Base-by-base conservation (phyloP, 306 rosid species). In the Vigna unguiculata region DNA sequence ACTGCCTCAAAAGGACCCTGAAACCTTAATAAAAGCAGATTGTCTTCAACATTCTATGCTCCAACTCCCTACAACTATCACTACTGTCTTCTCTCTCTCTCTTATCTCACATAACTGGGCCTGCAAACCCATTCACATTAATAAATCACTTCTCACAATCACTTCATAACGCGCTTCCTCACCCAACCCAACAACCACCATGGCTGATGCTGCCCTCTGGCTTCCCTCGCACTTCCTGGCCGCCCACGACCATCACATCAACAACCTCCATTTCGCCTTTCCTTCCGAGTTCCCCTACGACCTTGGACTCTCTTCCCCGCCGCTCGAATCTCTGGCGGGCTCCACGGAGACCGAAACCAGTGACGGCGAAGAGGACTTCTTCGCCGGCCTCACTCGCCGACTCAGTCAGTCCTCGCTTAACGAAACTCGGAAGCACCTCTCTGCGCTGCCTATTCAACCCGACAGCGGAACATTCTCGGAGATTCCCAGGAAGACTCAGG, bases 241-340 rank as follows among this genome's bases (percentile, higher is more conserved):
- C 69, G 87, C 13, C 78, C 14, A 41, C 14, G 46, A 0, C 46
- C 47, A 43, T 10, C 28, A 53, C 13, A 51, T 17, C 4, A 71
- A 47, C 5, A 20, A 0, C 32, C 6, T 9, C 47, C 15, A 3
- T 1, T 57, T 71, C 21, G 38, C 8, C 22, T 90, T 87, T 80
- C 97, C 94, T 6, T 47, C 88, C 14, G 90, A 93, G 82, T 93
- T 90, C 52, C 96, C 97, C 0, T 90, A 83, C 83, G 92, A 93
- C 85, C 85, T 72, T 15, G 80, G 75, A 6, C 4, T 72, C 1
- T 64, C 84, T 69, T 82, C 91, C 0, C 88, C 97, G 9, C 82
- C 93, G 0, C 84, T 81, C 11, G 92, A 78, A 69, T 90, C 90
- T 0, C 79, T 79, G 5, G 84, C 81, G 3, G 72, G 81, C 30